Base-by-base conservation (phyloP, 2,329 filamentous ascomycete species). In the Aaosphaeria arxii region DNA sequence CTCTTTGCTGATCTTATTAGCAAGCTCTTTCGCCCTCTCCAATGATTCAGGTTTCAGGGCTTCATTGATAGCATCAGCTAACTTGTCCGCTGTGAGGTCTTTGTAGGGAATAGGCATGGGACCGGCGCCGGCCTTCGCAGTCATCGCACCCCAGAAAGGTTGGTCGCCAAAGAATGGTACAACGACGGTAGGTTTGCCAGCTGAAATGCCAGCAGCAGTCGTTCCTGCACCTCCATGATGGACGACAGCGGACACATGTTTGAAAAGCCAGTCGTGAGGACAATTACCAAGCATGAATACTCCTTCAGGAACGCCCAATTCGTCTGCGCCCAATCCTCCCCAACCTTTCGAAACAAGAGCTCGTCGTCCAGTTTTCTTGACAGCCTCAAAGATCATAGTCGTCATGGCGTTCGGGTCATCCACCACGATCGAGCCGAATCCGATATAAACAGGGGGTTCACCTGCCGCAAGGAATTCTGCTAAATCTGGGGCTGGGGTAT, bases 201-300 rank as follows among this genome's bases (percentile, higher is more conserved):
- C 82, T 13, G 86, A 82, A 51, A 95, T 88, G n/a, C 90, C 90
- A 1, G 89, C 88, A 1, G 90, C 89, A 1, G 89, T 95, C 3
- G 90, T 96, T 13, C 90, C 90, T 6, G 90, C 90, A 49, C 91
- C 90, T 24, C 90, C 91, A 54, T 95, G 90, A 62, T 95, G 91
- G 5, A 94, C 87, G 1, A 95, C 90, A 40, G 84, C 86, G 1
- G 88, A 87, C 1, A 95, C 89, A 35, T 80, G 84, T 54, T 89
- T 78, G 69, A 95, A 95, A 0, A 95, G 73, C 90, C 90, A 95
- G 70, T 95, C 91, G 53, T 95, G 91, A 1, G 90, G 90, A 40
- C 86, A 84, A 60, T 92, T 94, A 7, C 88, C 89, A 35, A 95
- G 77, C 83, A 95, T 89, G 63, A 88, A 89, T 1, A 95, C 83